Percentiles rank a stretch among this genome's conserved stretches.
Evolutionary conservation across 306 rosid genomes (phyloP).

Genomic region (Trifolium subterraneum): DNA sequence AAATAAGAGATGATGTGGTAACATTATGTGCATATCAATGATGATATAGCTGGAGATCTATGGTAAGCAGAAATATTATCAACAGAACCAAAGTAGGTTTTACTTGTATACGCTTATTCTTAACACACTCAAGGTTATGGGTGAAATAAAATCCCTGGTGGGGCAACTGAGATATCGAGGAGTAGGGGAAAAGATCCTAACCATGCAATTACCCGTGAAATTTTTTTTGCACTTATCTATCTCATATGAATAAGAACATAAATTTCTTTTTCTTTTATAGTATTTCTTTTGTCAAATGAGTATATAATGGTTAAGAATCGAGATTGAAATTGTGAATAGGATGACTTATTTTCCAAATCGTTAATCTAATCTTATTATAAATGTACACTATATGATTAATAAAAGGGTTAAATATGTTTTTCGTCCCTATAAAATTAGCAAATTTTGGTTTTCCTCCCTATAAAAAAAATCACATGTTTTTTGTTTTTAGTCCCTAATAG

Average conservation of each 20-base stretch:
- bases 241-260: neutral
- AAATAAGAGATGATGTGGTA: conserved; percentile 30
- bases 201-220: conserved; percentile 11
- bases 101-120: neutral
- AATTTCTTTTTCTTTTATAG: too few relatives aligned
- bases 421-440: too few relatives aligned
- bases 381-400: neutral
- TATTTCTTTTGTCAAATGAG: conserved; percentile 10
- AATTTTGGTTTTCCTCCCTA: too few relatives aligned
- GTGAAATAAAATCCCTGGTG: conserved; percentile 2
- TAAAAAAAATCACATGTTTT: too few relatives aligned
- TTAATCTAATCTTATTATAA: neutral
- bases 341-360: neutral
- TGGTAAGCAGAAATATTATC: conserved; percentile 23
- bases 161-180: neutral
- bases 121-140: conserved; percentile 15
- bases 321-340: neutral
- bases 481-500: too few relatives aligned
- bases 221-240: neutral
- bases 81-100: conserved; percentile 27
- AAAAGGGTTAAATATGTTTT: too few relatives aligned
- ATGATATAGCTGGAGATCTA: conserved; percentile 15
- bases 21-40: conserved; percentile 21
- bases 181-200: neutral
- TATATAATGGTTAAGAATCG: neutral